phyloP scores from a whole-genome alignment of 2,329 filamentous ascomycete genomes.

The Monilinia aucupariae region DNA sequence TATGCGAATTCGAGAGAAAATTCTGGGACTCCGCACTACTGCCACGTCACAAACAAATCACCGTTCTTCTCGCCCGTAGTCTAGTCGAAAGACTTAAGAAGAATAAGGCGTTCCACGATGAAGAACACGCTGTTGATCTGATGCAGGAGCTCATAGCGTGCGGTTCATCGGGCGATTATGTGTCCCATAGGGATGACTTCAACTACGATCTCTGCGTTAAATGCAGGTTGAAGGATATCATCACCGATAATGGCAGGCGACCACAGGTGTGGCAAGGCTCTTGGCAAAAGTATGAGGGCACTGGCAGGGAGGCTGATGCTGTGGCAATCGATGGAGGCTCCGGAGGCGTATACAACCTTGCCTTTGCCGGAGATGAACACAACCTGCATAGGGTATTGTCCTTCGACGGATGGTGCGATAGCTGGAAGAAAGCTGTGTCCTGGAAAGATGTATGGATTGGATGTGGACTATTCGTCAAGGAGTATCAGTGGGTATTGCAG shows the following conservation, averaged over 20 bases:
- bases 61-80: neutral
- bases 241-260: slow-evolving; percentile 3
- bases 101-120: neutral
- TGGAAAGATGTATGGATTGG: neutral
- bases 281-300: neutral
- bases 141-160: neutral
- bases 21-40: neutral
- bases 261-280: neutral
- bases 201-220: neutral
- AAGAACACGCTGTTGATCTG: neutral
- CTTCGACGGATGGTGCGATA: neutral
- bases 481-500: neutral
- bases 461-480: neutral
- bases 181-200: neutral
- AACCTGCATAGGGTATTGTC: neutral
- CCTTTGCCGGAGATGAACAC: neutral
- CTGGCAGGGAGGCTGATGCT: neutral
- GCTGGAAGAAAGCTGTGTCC: neutral
- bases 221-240: neutral
- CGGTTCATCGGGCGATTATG: neutral
- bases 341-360: no score
- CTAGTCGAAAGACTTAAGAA: neutral
- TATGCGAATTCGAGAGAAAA: neutral
- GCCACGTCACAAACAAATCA: neutral
- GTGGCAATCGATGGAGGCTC: neutral